Conservation (phyloP, 2,329 filamentous ascomycete species). For the Scopulariopsis brevicaulis region DNA sequence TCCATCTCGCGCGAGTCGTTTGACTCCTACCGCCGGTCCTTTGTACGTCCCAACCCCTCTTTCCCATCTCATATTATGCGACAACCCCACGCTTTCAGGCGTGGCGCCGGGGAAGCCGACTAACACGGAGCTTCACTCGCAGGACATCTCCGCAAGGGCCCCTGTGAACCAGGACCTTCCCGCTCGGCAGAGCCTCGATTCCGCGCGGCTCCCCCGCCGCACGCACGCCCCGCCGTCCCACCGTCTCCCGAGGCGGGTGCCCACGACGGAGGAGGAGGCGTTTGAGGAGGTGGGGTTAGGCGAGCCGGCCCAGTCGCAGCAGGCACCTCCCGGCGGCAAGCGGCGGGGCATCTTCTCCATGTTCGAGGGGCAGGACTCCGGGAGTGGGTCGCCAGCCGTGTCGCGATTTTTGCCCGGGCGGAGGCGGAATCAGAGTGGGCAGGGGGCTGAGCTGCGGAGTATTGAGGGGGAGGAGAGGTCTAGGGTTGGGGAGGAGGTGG, state of each 20-base stretch:
- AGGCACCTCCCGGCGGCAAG: background rate
- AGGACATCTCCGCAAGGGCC: slow-evolving; percentile 87
- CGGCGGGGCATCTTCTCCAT: slow-evolving; percentile 60
- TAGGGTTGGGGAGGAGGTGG: background rate
- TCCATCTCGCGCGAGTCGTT: slow-evolving; percentile 95
- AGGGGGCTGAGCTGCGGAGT: slow-evolving; percentile 58
- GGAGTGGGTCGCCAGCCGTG: slow-evolving; percentile 25
- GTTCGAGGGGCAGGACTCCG: slow-evolving; percentile 45
- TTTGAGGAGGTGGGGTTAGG: slow-evolving; percentile 92
- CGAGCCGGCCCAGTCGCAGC: slow-evolving; percentile 45
- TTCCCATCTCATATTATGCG: background rate
- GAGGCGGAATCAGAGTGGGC: slow-evolving; percentile 48
- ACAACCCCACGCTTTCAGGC: too few relatives aligned
- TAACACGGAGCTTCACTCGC: slow-evolving; percentile 3
- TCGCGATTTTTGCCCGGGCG: slow-evolving; percentile 60
- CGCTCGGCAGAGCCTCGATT: slow-evolving; percentile 74
- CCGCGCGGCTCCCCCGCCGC: slow-evolving; percentile 50
- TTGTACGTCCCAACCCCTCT: slow-evolving; percentile 48
- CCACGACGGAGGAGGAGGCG: slow-evolving; percentile 59
- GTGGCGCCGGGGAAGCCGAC: background rate
- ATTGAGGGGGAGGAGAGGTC: slow-evolving; percentile 35
- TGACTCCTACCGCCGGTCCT: slow-evolving; percentile 90
- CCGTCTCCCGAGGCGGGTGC: slow-evolving; percentile 44
- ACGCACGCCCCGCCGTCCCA: slow-evolving; percentile 50
- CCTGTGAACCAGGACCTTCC: slow-evolving; percentile 48